Base-by-base conservation (phyloP, 345 rosid genomes). In the Angophora floribunda region DNA sequence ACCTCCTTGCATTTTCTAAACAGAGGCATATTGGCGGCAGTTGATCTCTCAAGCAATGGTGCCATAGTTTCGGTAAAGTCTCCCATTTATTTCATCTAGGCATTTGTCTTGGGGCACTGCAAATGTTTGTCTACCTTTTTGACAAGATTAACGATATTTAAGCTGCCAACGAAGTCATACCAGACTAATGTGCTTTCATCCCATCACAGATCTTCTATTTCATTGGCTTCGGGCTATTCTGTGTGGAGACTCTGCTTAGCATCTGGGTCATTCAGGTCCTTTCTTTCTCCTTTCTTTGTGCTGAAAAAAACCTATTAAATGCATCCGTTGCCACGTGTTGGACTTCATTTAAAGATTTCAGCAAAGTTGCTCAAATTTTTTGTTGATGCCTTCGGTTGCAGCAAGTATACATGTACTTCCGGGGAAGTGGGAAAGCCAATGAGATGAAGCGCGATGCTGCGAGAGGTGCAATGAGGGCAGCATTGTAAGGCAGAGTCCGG, bases 241-340 rank as follows among this genome's bases (percentile, higher is more conserved):
- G 94, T 67, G 85, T 93, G 19, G 99, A 96, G 90, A 89, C 99
- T 15, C 55, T 97, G 85, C 91, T 96, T 91, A 97, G 99, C 93
- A 90, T 98, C 85, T 98, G 98, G 97, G 99, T 98, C 88, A 88
- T 98, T 88, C 99, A 95, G 99, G 99, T 97, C 51, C 13, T 85
- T 52, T 82, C 28, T 36, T 59, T 49, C 6, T 67, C 85, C 30
- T 9, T 19, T 75, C 84, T 75, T 19, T 19, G 49, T 41, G 82
- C 84, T 49, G 41, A 55, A 0, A 6, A 75, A 41, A 75, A 75
- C 49, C 84, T 75, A 19, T 10, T 9, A 45, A 75, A 75, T 41
- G 84, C 44, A 47, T 49, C 41, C 65, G 28, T 59, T 79, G 19
- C 59, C 28, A 16, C 53, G 2, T 0, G 57, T 17, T 75, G 36